These are phyloP conservation scores for Emergomyces orientalis DNA, from an alignment of 2,329 filamentous ascomycete genomes.

Conservation along the genomic window DNA sequence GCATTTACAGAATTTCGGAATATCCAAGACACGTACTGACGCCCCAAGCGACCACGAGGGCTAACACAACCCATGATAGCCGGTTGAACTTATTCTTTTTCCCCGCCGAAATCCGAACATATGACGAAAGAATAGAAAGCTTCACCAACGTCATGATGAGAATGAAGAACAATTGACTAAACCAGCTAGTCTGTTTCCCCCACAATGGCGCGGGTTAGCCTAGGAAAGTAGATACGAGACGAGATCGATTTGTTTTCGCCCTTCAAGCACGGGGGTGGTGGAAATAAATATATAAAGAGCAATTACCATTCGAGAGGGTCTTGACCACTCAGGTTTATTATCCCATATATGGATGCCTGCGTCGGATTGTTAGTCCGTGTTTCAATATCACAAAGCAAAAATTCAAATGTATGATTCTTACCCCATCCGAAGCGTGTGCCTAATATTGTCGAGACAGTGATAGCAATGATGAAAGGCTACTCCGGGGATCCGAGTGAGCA, in stretches of 20 bases:
- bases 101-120: slow-evolving; percentile 12
- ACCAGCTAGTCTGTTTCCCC: slow-evolving; percentile 14
- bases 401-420: slow-evolving; percentile 4
- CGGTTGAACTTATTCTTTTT: slow-evolving; percentile 8
- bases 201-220: not conserved
- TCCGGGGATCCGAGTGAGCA: not conserved
- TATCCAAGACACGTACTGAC: slow-evolving; percentile 8
- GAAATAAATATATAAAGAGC: not conserved
- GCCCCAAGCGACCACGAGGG: slow-evolving; percentile 13
- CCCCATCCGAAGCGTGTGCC: slow-evolving; percentile 17
- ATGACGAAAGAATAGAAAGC: slow-evolving; percentile 15
- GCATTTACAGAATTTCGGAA: not conserved
- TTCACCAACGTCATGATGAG: slow-evolving; percentile 15
- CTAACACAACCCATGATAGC: slow-evolving; percentile 12
- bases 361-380: not conserved
- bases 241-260: not conserved
- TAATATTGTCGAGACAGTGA: slow-evolving; percentile 13
- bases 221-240: not conserved
- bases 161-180: slow-evolving; percentile 14
- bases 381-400: not conserved
- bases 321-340: slow-evolving; percentile 12
- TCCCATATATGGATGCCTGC: slow-evolving; percentile 17
- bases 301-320: slow-evolving; percentile 12
- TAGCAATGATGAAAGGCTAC: slow-evolving; percentile 12
- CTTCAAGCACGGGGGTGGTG: not conserved